A percentile compares a stretch with the other conserved stretches of the same genome.
Conservation (phyloP, 495 filamentous ascomycete genomes). For the Ascodesmis nigricans region DNA sequence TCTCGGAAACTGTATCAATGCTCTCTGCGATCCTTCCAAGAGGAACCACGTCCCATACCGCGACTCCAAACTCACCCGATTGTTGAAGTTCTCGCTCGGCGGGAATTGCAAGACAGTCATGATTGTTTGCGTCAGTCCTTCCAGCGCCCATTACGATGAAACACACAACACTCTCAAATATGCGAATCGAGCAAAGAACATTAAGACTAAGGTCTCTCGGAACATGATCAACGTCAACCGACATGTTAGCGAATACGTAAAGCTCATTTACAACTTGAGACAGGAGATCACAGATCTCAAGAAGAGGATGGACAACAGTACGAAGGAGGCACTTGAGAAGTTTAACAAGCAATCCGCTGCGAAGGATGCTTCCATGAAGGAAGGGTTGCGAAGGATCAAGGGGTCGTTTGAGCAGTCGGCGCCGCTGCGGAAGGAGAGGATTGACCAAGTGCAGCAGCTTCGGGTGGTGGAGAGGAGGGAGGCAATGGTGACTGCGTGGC, state of each 20-base stretch:
- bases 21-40: conserved; percentile 82
- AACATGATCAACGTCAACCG: conserved; percentile 99
- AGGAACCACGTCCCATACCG: conserved; percentile 90
- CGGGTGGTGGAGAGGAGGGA: conserved; percentile 70
- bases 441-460: conserved; percentile 57
- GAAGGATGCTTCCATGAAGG: conserved; percentile 51
- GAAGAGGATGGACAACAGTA: conserved; percentile 75
- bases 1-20: conserved; percentile 94
- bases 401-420: conserved; percentile 64
- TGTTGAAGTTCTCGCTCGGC: conserved; percentile 91
- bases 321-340: conserved; percentile 65
- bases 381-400: conserved; percentile 61
- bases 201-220: conserved; percentile 94
- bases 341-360: conserved; percentile 75
- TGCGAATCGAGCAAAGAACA: conserved; percentile 96
- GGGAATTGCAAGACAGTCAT: conserved; percentile 98
- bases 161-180: conserved; percentile 97
- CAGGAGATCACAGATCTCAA: conserved; percentile 48
- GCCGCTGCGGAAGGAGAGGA: conserved; percentile 57
- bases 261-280: conserved; percentile 20
- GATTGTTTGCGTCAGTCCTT: conserved; percentile 97
- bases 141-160: conserved; percentile 92
- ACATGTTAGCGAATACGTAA: conserved; percentile 50
- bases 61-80: conserved; percentile 87
- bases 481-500: conserved; percentile 65